Evolutionary conservation across 305 asterid species (phyloP), one percentile per base, ranked within the genome.

Genomic region (Fraxinus greggii): DNA sequence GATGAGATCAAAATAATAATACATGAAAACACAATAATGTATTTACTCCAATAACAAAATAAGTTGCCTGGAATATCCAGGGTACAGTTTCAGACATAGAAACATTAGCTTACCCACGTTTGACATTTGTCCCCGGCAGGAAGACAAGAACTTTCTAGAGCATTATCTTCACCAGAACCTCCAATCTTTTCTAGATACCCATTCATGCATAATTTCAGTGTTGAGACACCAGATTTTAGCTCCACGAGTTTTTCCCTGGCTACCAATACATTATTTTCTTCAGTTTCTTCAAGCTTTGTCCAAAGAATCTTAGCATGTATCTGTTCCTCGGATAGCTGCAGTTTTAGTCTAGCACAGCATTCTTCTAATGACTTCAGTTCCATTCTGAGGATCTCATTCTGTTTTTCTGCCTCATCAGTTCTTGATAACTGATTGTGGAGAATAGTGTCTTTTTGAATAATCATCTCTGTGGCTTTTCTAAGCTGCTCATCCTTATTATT

Each of bases 161-260:
- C 78, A 67, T 84, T 81, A 36, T 80, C 82, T 80, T 82, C 80
- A 76, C 45, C 87, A 76, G 61, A 84, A 83, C 76, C 80, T 81
- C 83, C 90, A 80, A 76, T 76, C 80, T 82, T 86, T 80, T 83
- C 88, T 86, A 56, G 88, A 73, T 85, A 82, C 81, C 85, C 87
- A 77, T 84, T 80, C 85, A 92, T 92, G 92, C 89, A 88, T 45
- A 80, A 85, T 87, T 83, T 91, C 80, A 92, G 87, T 21, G 90
- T 84, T 59, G 90, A 91, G 77, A 95, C 91, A 38, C 96, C 96
- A 74, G 89, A 85, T 67, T 85, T 84, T 63, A 94, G 90, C 85
- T 89, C 95, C 76, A 81, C 79, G 33, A 94, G 91, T 89, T 90
- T 90, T 84, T 91, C 95, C 83, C 82, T 86, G 28, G 93, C 82